These are phyloP conservation scores for Austropuccinia psidii DNA, from an alignment of 1,284 basidiomycete species.

Conservation along the genomic window DNA sequence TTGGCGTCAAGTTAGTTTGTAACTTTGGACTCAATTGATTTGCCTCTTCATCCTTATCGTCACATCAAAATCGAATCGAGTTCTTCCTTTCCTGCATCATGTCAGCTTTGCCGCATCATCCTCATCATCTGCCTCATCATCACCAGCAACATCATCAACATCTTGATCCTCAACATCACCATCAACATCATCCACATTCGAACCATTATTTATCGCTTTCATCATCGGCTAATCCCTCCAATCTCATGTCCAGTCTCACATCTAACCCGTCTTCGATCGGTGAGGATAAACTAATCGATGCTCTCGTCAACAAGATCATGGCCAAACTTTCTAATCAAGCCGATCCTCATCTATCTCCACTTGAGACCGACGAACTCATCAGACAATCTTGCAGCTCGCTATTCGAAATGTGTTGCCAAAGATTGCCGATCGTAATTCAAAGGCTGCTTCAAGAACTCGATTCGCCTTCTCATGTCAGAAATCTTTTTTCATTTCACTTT, in stretches of 20 bases:
- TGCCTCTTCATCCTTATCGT: too few species aligned
- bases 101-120: background rate
- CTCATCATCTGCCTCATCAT: background rate
- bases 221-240: background rate
- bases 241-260: background rate
- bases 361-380: constrained; percentile 36
- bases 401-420: constrained; percentile 37
- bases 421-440: constrained; percentile 32
- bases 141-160: background rate
- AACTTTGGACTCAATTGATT: too few species aligned
- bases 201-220: constrained; percentile 5
- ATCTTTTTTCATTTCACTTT: background rate
- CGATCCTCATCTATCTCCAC: constrained; percentile 30
- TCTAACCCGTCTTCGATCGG: constrained; percentile 11
- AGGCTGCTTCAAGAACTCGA: constrained; percentile 37
- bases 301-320: constrained; percentile 37
- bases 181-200: background rate
- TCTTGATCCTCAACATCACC: too few species aligned
- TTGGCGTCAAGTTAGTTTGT: too few species aligned
- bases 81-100: background rate
- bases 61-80: too few species aligned
- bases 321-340: constrained; percentile 37
- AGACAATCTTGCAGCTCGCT: constrained; percentile 33
- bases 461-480: constrained; percentile 25
- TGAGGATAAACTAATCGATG: constrained; percentile 37